Evolutionary conservation across 495 filamentous ascomycete species (phyloP), one percentile per base, ranked within the genome.

Genomic region (Schizothecium vesticola): DNA sequence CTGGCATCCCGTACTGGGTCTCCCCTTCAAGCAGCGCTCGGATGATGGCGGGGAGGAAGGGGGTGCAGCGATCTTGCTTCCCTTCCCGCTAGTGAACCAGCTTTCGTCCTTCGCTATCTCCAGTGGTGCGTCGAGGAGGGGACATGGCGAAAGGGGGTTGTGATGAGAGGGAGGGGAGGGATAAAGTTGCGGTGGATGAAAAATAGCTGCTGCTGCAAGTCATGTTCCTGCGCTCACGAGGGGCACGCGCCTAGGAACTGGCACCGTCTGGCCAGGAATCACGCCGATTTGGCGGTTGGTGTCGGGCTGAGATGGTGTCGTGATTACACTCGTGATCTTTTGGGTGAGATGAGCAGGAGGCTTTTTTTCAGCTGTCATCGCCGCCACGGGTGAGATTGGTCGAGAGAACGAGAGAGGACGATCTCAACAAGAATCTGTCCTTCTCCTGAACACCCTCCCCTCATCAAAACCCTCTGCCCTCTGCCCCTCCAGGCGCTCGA

Each of bases 241-340:
- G 29, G 59, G 16, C 12, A 12, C 24, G 24, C 24, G 24, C n/a
- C 9, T 31, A 8, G 59, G 31, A 33, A 33, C 25, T 26, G n/a
- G 59, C 25, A 6, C 26, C 13, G 19, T 12, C 58, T 3, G 19
- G 21, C 36, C 23, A 31, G 67, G 67, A 68, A 68, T 68, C 43
- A 58, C 61, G 55, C 67, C 67, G 67, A 68, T 68, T 68, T 68
- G 67, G 61, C 26, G 61, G 61, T 55, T 26, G 51, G 11, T 31
- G 56, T 21, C 16, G 9, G 13, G 23, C 25, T 57, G 55, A 21
- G 31, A 10, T 28, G 21, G 16, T 55, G 21, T 29, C 33, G 33
- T 24, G 36, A 23, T 22, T 64, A 23, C 62, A 64, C 22, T 28
- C 33, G 21, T 64, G 13, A 36, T 22, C 33, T 8, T 11, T 63